phyloP scores from a whole-genome alignment of 495 filamentous ascomycete genomes.

The Hypoxylon lienhwacheense region DNA sequence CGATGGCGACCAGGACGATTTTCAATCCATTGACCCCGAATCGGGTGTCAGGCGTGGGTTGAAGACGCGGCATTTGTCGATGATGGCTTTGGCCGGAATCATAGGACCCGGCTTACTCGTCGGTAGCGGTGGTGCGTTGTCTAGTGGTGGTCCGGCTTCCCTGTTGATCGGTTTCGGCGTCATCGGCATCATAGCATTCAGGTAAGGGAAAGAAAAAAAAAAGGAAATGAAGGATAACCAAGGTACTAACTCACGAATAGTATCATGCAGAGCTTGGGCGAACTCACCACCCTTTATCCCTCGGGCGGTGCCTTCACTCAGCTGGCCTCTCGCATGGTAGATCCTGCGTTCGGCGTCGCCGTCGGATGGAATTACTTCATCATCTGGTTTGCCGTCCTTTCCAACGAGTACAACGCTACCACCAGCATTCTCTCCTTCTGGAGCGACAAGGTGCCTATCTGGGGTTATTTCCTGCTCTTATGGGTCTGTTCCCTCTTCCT shows the following conservation, averaged over 20 bases:
- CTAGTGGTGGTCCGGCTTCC: conserved; percentile 63
- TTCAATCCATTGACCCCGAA: conserved; percentile 49
- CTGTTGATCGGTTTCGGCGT: conserved; percentile 66
- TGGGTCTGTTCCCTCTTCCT: conserved; percentile 55
- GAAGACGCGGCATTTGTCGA: conserved; percentile 69
- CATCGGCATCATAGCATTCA: conserved; percentile 68
- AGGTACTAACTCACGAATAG: conserved; percentile 17
- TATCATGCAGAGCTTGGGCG: conserved; percentile 66
- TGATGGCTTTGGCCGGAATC: conserved; percentile 68
- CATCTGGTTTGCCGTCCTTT: conserved; percentile 62
- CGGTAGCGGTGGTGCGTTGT: conserved; percentile 63
- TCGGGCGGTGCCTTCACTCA: conserved; percentile 61
- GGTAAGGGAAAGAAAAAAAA: too few species aligned
- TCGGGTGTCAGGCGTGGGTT: conserved; percentile 57
- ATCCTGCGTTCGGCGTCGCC: conserved; percentile 77
- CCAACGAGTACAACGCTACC: conserved; percentile 62
- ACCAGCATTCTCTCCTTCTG: conserved; percentile 64
- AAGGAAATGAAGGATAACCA: too few species aligned
- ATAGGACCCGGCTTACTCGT: conserved; percentile 58
- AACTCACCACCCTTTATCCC: conserved; percentile 71
- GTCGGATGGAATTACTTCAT: conserved; percentile 83
- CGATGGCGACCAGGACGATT: conserved; percentile 41
- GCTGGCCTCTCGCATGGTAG: conserved; percentile 71
- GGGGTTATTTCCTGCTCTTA: conserved; percentile 66
- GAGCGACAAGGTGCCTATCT: conserved; percentile 53